Conservation (phyloP, 176 grass and related monocot species). For the Juncus effusus region DNA sequence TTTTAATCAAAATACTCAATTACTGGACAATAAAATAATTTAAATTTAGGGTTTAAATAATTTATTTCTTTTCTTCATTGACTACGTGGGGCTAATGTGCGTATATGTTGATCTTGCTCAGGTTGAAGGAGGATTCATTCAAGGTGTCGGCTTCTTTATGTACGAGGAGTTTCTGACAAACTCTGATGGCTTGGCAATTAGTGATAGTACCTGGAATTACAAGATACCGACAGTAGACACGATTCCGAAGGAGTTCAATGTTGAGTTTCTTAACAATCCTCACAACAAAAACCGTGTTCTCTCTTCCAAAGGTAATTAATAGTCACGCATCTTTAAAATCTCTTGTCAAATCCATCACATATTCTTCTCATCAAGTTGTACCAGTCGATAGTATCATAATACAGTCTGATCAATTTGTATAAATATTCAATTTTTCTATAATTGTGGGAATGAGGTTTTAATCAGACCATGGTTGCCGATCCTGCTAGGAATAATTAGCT, state of each 20-base stretch:
- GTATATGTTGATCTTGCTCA: slow-evolving; percentile 9
- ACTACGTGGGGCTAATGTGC: neutral
- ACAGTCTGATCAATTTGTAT: no score
- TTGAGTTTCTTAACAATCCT: slow-evolving; percentile 55
- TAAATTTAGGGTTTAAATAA: slow-evolving; percentile 1
- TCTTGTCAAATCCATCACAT: no score
- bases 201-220: slow-evolving; percentile 77
- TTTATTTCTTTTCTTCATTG: neutral
- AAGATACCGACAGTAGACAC: slow-evolving; percentile 76
- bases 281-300: slow-evolving; percentile 50
- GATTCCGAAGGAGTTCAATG: slow-evolving; percentile 69
- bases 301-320: slow-evolving; percentile 59
- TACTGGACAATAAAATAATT: no score
- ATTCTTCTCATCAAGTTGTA: no score
- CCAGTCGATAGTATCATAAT: neutral
- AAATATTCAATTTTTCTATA: no score
- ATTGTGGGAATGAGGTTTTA: no score
- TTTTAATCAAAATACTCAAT: no score
- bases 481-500: no score
- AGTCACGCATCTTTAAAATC: neutral
- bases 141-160: slow-evolving; percentile 75
- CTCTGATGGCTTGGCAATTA: slow-evolving; percentile 54
- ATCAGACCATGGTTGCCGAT: no score
- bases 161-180: slow-evolving; percentile 61
- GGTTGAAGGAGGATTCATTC: slow-evolving; percentile 64